Percentiles rank a stretch among this genome's conserved stretches.
These are phyloP conservation scores for Naegleria fowleri DNA, from an alignment of 208 protist genomes.

Conservation along the genomic window DNA sequence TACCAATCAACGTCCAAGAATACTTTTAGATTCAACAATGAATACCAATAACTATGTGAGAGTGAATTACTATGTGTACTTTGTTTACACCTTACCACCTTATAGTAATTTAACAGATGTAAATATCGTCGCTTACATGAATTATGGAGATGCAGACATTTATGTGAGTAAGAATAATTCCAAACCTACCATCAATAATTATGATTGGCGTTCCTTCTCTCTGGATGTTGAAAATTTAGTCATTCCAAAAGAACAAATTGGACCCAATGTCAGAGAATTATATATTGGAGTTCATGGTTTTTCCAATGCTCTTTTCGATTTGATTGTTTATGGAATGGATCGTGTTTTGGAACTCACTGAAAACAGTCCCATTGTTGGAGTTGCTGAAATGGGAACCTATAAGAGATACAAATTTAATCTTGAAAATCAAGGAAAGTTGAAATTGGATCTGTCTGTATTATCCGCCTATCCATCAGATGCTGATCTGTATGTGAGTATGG, in stretches of 20 bases:
- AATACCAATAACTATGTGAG: background rate
- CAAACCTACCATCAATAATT: background rate
- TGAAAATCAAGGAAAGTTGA: background rate
- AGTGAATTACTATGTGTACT: background rate
- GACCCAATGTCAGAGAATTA: background rate
- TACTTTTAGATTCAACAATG: background rate
- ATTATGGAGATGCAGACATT: slow-evolving; percentile 9
- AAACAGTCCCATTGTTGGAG: background rate
- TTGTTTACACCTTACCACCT: background rate
- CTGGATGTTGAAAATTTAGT: background rate
- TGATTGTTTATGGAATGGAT: background rate
- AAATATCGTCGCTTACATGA: background rate
- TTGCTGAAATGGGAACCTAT: background rate
- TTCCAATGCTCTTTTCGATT: background rate
- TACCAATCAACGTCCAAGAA: background rate
- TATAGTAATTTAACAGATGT: background rate
- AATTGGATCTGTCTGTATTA: background rate
- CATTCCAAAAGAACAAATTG: background rate
- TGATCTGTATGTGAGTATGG: background rate
- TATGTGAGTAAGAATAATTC: background rate
- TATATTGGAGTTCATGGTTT: slow-evolving; percentile 5
- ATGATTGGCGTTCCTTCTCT: background rate
- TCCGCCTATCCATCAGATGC: background rate
- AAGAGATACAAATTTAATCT: background rate
- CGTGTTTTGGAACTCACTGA: background rate